Evolutionary conservation across 495 filamentous ascomycete species (phyloP), one percentile per base, ranked within the genome.

Genomic region (Podospora didyma): DNA sequence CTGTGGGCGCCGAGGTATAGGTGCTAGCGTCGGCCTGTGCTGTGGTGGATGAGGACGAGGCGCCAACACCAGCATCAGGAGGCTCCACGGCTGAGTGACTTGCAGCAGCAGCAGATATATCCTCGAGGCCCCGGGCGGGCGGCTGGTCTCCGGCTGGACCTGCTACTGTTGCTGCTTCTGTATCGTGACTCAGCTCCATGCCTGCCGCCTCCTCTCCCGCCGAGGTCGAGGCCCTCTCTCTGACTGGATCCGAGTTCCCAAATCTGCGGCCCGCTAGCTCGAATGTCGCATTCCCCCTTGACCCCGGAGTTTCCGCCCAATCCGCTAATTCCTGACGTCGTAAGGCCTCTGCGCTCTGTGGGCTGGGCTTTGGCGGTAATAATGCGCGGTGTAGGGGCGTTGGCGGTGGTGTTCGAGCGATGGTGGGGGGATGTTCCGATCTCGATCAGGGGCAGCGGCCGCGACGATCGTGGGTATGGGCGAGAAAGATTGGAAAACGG

Each of bases 101-200:
- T 12, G 34, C 22, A 34, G 5, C 26, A 19, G 11, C 12, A 3
- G 48, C 48, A n/a, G 10, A 22, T 31, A 16, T 23, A 34, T 49
- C 44, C 19, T 20, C 16, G n/a, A 9, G 49, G 24, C 9, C n/a
- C 9, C 9, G 49, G 17, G 53, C 41, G 1, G 47, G 45, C 26
- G 10, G 24, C 54, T 49, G 39, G 12, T 16, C 39, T 16, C 39
- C 31, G 17, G 26, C 45, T 39, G 44, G 20, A n/a, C n/a, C n/a
- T n/a, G n/a, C n/a, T 10, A 42, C 14, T 42, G 16, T 14, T 6
- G 45, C 4, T 4, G 17, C 22, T 1, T 3, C 16, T 17, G 49
- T 28, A 41, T 56, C 45, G 22, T 50, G 26, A 17, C 12, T 26
- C 20, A 46, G 34, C 12, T 49, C 54, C 54, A 56, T 56, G 44